Evolutionary conservation across 257 asterid species (phyloP), one percentile per base, ranked within the genome.

Genomic region (Hygrophila difformis): DNA sequence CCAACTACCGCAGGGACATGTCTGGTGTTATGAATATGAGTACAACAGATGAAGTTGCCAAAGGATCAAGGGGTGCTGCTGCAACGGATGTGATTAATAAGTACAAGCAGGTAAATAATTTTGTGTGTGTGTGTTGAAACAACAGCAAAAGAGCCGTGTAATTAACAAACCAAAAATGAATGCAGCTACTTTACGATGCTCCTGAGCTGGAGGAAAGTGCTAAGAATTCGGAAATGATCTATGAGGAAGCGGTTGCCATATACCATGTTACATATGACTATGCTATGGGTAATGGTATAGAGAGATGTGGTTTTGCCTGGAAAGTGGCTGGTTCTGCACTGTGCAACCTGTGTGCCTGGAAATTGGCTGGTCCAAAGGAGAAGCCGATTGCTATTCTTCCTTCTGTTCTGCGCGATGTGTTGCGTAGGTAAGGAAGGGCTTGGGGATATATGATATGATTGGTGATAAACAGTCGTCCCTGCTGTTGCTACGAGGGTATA

Each of bases 281-380:
- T 7, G 89, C 86, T 2, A 26, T 3, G 8, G 49, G 6, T 15
- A 12, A 21, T 11, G 66, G 47, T 0, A 60, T 63, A 0, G 35
- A 37, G 36, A 79, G 55, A 60, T 87, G 94, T 43, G 36, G 65
- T 16, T 87, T 87, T 65, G 89, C 84, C 1, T 87, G 96, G 94
- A 73, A 26, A 57, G 79, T 82, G 12, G 94, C 94, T 0, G 89
- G 94, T 17, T 31, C 80, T 38, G 85, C 88, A 5, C 91, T 82
- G 3, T 75, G 70, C 18, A 46, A 28, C 24, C 23, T 71, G 13
- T 64, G 37, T 51, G 81, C 86, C 17, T 51, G 60, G 64, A 54
- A 63, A 46, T 43, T 14, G n/a, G 72, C 59, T 0, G 61, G 50
- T 42, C 59, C 53, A 1, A 70, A 41, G 39, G 89, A 75, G 40